These are phyloP conservation scores for Manihot esculenta DNA, from an alignment of 441 rosid species.

Conservation along the genomic window DNA sequence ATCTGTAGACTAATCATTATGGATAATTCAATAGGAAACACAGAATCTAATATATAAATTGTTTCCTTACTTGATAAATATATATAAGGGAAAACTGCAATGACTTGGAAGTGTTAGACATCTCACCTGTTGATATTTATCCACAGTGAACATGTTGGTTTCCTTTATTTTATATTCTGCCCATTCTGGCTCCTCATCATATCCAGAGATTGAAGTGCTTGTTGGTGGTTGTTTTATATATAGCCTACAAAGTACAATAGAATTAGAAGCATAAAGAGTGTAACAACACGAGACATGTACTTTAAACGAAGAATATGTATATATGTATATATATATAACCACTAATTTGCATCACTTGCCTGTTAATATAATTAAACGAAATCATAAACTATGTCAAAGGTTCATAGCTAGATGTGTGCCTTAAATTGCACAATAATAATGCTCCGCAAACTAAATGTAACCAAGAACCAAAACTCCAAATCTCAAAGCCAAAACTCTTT, in stretches of 20 bases:
- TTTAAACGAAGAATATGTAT: too few species aligned
- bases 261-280: neutral
- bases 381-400: too few species aligned
- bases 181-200: conserved; percentile 77
- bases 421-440: too few species aligned
- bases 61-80: neutral
- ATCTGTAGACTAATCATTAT: conserved; percentile 81
- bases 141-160: conserved; percentile 86
- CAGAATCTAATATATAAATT: conserved; percentile 6
- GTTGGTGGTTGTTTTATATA: conserved; percentile 77
- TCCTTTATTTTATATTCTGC: conserved; percentile 92
- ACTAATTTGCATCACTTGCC: too few species aligned
- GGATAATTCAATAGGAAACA: conserved; percentile 37
- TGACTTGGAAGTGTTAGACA: conserved; percentile 6
- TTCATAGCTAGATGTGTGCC: too few species aligned
- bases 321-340: too few species aligned
- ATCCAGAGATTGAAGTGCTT: conserved; percentile 49
- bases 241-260: conserved; percentile 42
- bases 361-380: too few species aligned
- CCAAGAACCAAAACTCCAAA: too few species aligned
- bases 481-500: too few species aligned
- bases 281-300: neutral
- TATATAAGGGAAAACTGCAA: neutral
- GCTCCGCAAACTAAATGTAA: too few species aligned
- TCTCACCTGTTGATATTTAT: conserved; percentile 88